Conservation (phyloP, 2,329 filamentous ascomycete genomes). For the Xylaria sp. region DNA sequence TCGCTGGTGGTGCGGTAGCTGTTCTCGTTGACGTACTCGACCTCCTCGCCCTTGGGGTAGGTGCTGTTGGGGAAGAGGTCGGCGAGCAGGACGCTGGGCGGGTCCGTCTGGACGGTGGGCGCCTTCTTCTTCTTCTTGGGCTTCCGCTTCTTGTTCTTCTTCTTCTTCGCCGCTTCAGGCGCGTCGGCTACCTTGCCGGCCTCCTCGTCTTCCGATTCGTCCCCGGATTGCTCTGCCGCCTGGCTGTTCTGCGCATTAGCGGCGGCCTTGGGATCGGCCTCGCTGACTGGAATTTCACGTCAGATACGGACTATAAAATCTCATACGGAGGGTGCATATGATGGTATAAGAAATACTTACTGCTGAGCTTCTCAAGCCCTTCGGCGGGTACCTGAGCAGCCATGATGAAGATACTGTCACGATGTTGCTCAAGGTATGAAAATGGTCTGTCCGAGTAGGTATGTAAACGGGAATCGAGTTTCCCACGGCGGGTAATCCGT, state of each 20-base stretch:
- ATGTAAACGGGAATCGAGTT: neutral
- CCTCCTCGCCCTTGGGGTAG: slow-evolving; percentile 74
- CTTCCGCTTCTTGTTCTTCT: slow-evolving; percentile 80
- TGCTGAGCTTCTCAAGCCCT: slow-evolving; percentile 39
- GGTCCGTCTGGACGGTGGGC: slow-evolving; percentile 67
- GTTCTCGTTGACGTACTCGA: slow-evolving; percentile 74
- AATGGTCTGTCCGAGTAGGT: neutral
- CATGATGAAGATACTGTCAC: slow-evolving; percentile 30
- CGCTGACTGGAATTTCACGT: slow-evolving; percentile 35
- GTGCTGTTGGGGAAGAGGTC: slow-evolving; percentile 66
- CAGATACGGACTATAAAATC: slow-evolving; percentile 22
- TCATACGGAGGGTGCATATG: neutral
- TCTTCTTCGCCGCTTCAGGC: slow-evolving; percentile 48
- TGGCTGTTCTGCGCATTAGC: slow-evolving; percentile 35
- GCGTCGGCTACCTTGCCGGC: slow-evolving; percentile 37
- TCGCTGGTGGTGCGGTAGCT: slow-evolving; percentile 73
- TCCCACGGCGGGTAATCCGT: neutral
- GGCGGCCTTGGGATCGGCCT: slow-evolving; percentile 7
- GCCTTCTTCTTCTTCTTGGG: slow-evolving; percentile 64
- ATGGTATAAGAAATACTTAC: slow-evolving; percentile 26
- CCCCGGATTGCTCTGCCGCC: slow-evolving; percentile 40
- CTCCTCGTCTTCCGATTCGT: slow-evolving; percentile 50
- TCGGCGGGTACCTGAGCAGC: slow-evolving; percentile 37
- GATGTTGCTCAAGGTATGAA: too few species aligned
- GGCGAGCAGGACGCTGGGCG: slow-evolving; percentile 68